Conservation (phyloP, 305 asterid genomes). For the Stenogyne calaminthoides region DNA sequence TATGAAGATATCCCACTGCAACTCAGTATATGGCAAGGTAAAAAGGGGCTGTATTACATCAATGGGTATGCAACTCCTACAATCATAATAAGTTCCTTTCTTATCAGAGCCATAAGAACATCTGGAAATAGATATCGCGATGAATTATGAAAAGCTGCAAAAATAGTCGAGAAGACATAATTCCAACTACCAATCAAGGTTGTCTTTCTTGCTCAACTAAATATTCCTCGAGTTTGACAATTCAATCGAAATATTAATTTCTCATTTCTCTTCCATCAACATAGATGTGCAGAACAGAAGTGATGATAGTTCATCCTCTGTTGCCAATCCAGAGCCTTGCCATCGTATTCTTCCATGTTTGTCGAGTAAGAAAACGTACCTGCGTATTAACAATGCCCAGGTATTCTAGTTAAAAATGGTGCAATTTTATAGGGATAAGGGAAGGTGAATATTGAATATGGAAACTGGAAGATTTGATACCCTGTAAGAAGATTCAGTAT, state of each 20-base stretch:
- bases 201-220: slow-evolving; percentile 8
- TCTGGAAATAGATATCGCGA: slow-evolving; percentile 3
- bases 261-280: slow-evolving; percentile 50
- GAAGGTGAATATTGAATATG: background rate
- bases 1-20: background rate
- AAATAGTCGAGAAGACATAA: background rate
- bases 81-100: background rate
- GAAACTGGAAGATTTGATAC: slow-evolving; percentile 36
- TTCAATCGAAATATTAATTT: background rate
- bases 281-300: slow-evolving; percentile 65
- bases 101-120: background rate
- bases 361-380: slow-evolving; percentile 82
- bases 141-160: slow-evolving; percentile 3
- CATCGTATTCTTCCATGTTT: slow-evolving; percentile 82
- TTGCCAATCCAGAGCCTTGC: slow-evolving; percentile 81
- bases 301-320: slow-evolving; percentile 69
- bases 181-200: slow-evolving; percentile 5
- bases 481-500: slow-evolving; percentile 82
- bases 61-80: background rate
- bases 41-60: background rate
- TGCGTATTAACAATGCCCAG: slow-evolving; percentile 29
- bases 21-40: background rate
- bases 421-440: background rate
- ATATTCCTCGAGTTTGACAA: background rate
- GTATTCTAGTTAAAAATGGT: background rate